Percentiles rank a stretch among this genome's conserved stretches.
Evolutionary conservation across 257 asterid species (phyloP).

Genomic region (Handroanthus guayacan): DNA sequence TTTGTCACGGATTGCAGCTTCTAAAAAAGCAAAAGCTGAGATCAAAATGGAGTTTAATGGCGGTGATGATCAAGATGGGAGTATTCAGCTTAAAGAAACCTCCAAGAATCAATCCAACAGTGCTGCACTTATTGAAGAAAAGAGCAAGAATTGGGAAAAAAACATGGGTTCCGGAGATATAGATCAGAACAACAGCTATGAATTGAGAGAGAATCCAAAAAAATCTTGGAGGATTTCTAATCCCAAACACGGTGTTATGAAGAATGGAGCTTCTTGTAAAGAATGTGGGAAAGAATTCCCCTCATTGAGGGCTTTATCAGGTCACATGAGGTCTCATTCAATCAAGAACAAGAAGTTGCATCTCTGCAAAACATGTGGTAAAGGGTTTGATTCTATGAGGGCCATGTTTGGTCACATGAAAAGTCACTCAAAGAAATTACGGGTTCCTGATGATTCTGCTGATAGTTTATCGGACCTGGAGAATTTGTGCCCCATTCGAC

Average conservation of each 20-base stretch:
- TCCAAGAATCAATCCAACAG: constrained; percentile 38
- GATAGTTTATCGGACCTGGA: constrained; percentile 54
- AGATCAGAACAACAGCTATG: constrained; percentile 56
- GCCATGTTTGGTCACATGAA: constrained; percentile 96
- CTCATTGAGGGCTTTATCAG: constrained; percentile 74
- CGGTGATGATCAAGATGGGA: constrained; percentile 34
- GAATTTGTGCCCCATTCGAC: constrained; percentile 55
- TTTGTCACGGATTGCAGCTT: constrained; percentile 64
- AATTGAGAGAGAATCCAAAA: constrained; percentile 72
- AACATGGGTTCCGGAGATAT: constrained; percentile 36
- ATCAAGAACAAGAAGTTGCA: constrained; percentile 44
- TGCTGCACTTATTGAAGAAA: constrained; percentile 42
- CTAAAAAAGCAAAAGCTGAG: constrained; percentile 48
- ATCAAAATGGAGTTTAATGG: constrained; percentile 38
- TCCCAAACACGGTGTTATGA: constrained; percentile 38
- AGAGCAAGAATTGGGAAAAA: constrained; percentile 15
- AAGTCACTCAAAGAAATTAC: constrained; percentile 68
- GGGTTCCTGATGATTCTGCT: constrained; percentile 38
- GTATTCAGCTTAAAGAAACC: constrained; percentile 21
- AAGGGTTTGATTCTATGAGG: constrained; percentile 64
- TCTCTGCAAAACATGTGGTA: constrained; percentile 73
- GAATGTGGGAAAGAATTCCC: constrained; percentile 71
- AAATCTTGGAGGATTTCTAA: constrained; percentile 76
- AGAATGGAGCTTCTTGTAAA: constrained; percentile 46
- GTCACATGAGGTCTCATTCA: constrained; percentile 83